Conservation (phyloP, 169 alveolate genomes). For the Hammondia hammondi region DNA sequence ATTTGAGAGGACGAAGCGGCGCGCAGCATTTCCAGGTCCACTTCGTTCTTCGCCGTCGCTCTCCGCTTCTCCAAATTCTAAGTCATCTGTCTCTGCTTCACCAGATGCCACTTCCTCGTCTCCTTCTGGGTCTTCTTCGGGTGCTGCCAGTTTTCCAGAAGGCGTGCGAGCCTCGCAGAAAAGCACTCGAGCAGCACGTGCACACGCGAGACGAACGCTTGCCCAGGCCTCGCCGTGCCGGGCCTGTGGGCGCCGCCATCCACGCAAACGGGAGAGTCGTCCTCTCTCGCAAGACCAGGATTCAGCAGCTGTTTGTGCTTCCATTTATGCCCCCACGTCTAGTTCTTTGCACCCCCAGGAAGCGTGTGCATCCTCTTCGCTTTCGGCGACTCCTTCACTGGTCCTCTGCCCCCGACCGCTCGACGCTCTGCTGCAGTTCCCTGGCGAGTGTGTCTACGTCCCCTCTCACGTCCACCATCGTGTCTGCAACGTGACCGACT, state of each 20-base stretch:
- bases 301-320: neutral
- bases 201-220: neutral
- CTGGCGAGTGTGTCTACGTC: slow-evolving; percentile 65
- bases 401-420: neutral
- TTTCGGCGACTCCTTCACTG: neutral
- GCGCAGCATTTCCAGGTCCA: neutral
- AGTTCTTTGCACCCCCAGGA: no score
- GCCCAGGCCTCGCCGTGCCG: neutral
- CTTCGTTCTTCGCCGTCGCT: neutral
- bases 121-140: no score
- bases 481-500: slow-evolving; percentile 50
- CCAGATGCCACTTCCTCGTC: no score
- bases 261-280: neutral
- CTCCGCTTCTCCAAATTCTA: neutral
- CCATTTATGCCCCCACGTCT: no score
- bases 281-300: neutral
- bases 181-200: no score
- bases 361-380: neutral
- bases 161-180: neutral
- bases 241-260: neutral
- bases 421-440: slow-evolving; percentile 26
- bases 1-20: slow-evolving; percentile 41
- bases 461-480: slow-evolving; percentile 66
- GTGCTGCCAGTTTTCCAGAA: neutral
- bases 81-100: no score